Conservation (phyloP, 2,329 filamentous ascomycete genomes). For the Calonectria crousiana region DNA sequence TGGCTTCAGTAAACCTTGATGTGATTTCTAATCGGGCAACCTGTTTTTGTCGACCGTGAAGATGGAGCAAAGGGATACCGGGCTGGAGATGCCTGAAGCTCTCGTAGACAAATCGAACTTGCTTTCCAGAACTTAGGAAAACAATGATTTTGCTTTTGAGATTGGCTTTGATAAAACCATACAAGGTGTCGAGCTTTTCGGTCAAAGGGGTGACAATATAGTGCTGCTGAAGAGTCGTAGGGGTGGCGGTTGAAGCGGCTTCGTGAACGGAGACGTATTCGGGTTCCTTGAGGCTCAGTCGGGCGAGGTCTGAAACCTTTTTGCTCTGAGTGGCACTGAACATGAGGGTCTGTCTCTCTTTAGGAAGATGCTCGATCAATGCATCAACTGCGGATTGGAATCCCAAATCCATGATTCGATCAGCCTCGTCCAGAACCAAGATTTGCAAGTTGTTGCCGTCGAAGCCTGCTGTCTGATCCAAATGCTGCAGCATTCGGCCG, state of each 20-base stretch:
- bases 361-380: slow-evolving; percentile 90
- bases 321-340: slow-evolving; percentile 98
- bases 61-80: slow-evolving; percentile 90
- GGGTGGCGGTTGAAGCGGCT: slow-evolving; percentile 82
- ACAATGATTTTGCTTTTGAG: slow-evolving; percentile 96
- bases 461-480: slow-evolving; percentile 92
- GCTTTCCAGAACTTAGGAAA: slow-evolving; percentile 94
- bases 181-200: slow-evolving; percentile 92
- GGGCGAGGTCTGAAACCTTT: slow-evolving; percentile 90
- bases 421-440: slow-evolving; percentile 93
- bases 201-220: slow-evolving; percentile 88
- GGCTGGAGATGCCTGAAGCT: slow-evolving; percentile 93
- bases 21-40: slow-evolving; percentile 89
- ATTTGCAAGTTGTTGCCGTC: slow-evolving; percentile 93
- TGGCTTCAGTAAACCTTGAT: slow-evolving; percentile 81
- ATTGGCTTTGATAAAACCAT: slow-evolving; percentile 91
- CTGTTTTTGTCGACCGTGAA: slow-evolving; percentile 95
- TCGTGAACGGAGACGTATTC: slow-evolving; percentile 97
- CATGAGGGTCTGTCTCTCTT: slow-evolving; percentile 87
- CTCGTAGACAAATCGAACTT: slow-evolving; percentile 96
- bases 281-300: slow-evolving; percentile 88
- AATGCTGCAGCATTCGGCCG: slow-evolving; percentile 92
- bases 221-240: slow-evolving; percentile 86
- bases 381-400: slow-evolving; percentile 93
- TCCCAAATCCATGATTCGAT: slow-evolving; percentile 97